Evolutionary conservation across 2,329 filamentous ascomycete species (phyloP).

Genomic region (Paramyrothecium sp.): DNA sequence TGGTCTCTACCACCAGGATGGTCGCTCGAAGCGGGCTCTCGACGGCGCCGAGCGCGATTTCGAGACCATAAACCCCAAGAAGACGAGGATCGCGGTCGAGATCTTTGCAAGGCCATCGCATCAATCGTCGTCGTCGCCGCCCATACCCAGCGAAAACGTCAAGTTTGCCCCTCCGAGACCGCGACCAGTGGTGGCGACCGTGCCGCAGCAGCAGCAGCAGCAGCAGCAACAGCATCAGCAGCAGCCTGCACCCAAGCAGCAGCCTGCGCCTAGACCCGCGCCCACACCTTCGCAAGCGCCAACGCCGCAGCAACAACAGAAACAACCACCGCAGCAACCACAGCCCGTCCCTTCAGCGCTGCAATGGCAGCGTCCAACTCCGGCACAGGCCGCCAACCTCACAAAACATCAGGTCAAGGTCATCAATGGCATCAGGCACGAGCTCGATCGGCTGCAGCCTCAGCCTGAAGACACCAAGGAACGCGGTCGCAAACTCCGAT

Average conservation of each 20-base stretch:
- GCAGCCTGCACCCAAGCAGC: constrained; percentile 9
- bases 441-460: constrained; percentile 56
- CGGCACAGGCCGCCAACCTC: constrained; percentile 25
- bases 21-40: constrained; percentile 48
- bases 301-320: constrained; percentile 7
- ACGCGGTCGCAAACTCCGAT: constrained; percentile 77
- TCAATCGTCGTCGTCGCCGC: constrained; percentile 12
- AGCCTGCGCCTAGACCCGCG: constrained; percentile 7
- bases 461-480: constrained; percentile 44
- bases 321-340: not conserved
- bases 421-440: constrained; percentile 60
- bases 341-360: not conserved
- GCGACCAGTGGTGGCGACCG: constrained; percentile 17
- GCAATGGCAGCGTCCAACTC: not conserved
- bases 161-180: constrained; percentile 23
- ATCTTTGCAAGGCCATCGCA: constrained; percentile 35
- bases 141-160: constrained; percentile 19
- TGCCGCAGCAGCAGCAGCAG: constrained; percentile 7
- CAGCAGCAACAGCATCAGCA: constrained; percentile 6
- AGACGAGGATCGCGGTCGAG: constrained; percentile 51
- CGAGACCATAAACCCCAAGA: constrained; percentile 46
- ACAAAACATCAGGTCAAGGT: constrained; percentile 58
- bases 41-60: constrained; percentile 42
- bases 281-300: constrained; percentile 7
- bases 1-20: constrained; percentile 29